Percentiles rank a stretch among this genome's conserved stretches.
These are phyloP conservation scores for Coniochaeta hoffmannii DNA, from an alignment of 2,329 filamentous ascomycete genomes.

Conservation along the genomic window DNA sequence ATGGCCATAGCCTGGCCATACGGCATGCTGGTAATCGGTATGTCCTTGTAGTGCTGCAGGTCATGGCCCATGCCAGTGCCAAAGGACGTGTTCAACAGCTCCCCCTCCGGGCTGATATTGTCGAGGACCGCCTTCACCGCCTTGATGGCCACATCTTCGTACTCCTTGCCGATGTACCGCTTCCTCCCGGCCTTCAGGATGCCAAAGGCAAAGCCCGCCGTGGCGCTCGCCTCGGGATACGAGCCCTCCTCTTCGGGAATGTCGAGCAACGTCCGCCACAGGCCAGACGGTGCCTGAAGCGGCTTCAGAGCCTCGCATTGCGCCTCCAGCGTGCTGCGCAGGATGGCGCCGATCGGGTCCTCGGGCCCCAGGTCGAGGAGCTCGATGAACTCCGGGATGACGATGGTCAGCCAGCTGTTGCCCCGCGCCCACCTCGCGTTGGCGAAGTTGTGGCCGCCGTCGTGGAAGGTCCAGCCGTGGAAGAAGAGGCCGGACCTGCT, in stretches of 20 bases:
- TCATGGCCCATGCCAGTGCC: slow-evolving; percentile 70
- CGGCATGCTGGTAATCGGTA: slow-evolving; percentile 71
- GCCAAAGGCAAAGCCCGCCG: slow-evolving; percentile 74
- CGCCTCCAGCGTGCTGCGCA: slow-evolving; percentile 57
- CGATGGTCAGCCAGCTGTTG: slow-evolving; percentile 73
- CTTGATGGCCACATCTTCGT: slow-evolving; percentile 52
- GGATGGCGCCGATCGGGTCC: slow-evolving; percentile 53
- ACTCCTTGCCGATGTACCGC: slow-evolving; percentile 58
- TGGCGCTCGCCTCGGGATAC: slow-evolving; percentile 70
- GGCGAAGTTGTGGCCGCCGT: slow-evolving; percentile 56
- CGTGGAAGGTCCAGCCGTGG: slow-evolving; percentile 74
- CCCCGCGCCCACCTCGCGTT: slow-evolving; percentile 50
- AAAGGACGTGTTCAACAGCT: slow-evolving; percentile 68
- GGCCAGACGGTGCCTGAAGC: slow-evolving; percentile 53
- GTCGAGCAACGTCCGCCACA: slow-evolving; percentile 72
- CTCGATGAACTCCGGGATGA: slow-evolving; percentile 76
- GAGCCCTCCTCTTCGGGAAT: slow-evolving; percentile 58
- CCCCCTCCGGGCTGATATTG: slow-evolving; percentile 59
- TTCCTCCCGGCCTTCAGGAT: slow-evolving; percentile 67
- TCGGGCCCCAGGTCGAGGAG: slow-evolving; percentile 55
- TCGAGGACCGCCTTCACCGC: slow-evolving; percentile 60
- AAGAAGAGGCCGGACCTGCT: slow-evolving; percentile 65
- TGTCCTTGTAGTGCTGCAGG: slow-evolving; percentile 71
- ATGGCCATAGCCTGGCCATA: slow-evolving; percentile 83
- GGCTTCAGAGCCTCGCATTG: slow-evolving; percentile 59